Percentiles rank a stretch among this genome's conserved stretches.
Evolutionary conservation across 108 stramenopile species (phyloP).

Genomic region (Poteriospumella lacustris): DNA sequence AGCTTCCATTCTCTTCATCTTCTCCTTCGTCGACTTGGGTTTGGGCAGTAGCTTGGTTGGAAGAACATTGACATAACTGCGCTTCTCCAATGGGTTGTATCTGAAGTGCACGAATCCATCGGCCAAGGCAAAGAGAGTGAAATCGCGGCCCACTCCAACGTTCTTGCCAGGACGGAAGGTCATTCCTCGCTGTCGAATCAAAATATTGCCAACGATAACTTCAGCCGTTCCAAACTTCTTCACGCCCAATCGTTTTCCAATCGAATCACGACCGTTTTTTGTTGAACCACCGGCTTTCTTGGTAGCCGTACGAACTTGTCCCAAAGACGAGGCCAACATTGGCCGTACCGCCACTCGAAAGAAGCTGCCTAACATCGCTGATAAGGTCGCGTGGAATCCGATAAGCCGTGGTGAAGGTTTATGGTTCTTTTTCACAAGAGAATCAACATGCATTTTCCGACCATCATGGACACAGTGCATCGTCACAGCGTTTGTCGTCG

Average conservation of each 20-base stretch:
- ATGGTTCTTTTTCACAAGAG: too few relatives aligned
- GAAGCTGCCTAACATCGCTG: too few relatives aligned
- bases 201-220: constrained; percentile 80
- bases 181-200: constrained; percentile 89
- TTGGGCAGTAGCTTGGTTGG: too few relatives aligned
- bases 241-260: constrained; percentile 84
- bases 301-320: constrained; percentile 69
- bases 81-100: neutral
- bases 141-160: constrained; percentile 69
- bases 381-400: too few relatives aligned
- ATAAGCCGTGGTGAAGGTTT: too few relatives aligned
- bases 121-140: neutral
- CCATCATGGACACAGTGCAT: too few relatives aligned
- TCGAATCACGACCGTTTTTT: constrained; percentile 87
- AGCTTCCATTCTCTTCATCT: too few relatives aligned
- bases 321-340: too few relatives aligned
- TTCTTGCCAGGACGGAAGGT: constrained; percentile 76
- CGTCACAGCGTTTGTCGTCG: too few relatives aligned
- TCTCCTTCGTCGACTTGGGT: too few relatives aligned
- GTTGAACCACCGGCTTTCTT: constrained; percentile 92
- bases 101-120: neutral
- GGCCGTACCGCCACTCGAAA: too few relatives aligned
- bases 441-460: too few relatives aligned
- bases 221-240: constrained; percentile 72
- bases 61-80: neutral